phyloP scores from a whole-genome alignment of 306 rosid genomes.

The Cicer judaicum region DNA sequence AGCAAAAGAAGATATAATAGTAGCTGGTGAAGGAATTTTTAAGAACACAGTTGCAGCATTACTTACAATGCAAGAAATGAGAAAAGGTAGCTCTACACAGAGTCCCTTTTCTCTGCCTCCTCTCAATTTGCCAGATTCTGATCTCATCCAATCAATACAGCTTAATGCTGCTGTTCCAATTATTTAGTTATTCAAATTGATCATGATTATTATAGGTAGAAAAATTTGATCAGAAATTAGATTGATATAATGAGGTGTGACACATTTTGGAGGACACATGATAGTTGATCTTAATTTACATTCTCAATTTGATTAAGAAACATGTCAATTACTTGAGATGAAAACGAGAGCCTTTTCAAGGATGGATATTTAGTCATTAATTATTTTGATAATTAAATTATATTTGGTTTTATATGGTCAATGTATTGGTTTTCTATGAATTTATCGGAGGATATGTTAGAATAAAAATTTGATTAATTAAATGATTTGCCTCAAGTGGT shows the following conservation, averaged over 20 bases:
- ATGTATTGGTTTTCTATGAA: not conserved
- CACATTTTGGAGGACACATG: not conserved
- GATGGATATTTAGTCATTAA: slow-evolving; percentile 27
- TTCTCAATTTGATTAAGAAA: slow-evolving; percentile 28
- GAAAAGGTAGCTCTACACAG: slow-evolving; percentile 83
- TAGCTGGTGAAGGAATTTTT: slow-evolving; percentile 74
- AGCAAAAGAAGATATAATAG: slow-evolving; percentile 54
- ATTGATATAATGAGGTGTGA: slow-evolving; percentile 18
- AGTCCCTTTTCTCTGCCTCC: slow-evolving; percentile 87
- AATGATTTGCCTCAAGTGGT: no score
- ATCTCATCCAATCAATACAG: slow-evolving; percentile 61
- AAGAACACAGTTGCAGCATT: slow-evolving; percentile 85
- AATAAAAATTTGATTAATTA: no score
- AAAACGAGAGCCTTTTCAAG: not conserved
- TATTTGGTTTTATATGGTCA: slow-evolving; percentile 14
- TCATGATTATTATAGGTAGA: not conserved
- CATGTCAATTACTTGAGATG: not conserved
- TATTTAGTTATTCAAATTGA: slow-evolving; percentile 43
- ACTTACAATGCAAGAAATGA: slow-evolving; percentile 77
- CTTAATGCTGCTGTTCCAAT: slow-evolving; percentile 72
- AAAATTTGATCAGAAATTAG: slow-evolving; percentile 24
- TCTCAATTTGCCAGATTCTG: slow-evolving; percentile 68
- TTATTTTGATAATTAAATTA: slow-evolving; percentile 10
- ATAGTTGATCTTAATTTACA: not conserved
- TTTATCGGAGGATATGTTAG: no score